These are phyloP conservation scores for Boletus speciosus DNA, from an alignment of 768 basidiomycete genomes.

Conservation along the genomic window DNA sequence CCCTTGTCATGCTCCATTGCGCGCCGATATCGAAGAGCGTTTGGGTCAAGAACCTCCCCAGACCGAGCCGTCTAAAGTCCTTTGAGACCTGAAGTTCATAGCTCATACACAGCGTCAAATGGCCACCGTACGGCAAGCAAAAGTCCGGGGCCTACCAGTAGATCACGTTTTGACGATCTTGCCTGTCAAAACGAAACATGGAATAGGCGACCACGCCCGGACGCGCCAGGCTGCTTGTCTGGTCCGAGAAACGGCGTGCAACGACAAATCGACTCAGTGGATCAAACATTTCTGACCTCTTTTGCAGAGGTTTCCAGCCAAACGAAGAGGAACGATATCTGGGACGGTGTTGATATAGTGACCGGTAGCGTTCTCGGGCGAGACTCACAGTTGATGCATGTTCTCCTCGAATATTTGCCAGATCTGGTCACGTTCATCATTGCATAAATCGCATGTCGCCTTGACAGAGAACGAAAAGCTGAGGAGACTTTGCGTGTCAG, in stretches of 20 bases:
- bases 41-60: conserved; percentile 55
- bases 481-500: neutral
- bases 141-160: conserved; percentile 57
- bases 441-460: conserved; percentile 33
- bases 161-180: conserved; percentile 53
- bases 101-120: conserved; percentile 35
- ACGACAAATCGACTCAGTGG: conserved; percentile 58
- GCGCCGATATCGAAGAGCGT: conserved; percentile 48
- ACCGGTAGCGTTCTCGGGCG: neutral
- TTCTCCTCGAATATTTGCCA: conserved; percentile 55
- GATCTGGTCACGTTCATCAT: conserved; percentile 39
- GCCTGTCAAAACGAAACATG: conserved; percentile 74
- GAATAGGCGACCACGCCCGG: conserved; percentile 38
- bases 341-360: neutral
- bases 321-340: conserved; percentile 59
- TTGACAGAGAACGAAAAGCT: conserved; percentile 26
- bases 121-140: neutral
- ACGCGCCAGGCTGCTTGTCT: conserved; percentile 5
- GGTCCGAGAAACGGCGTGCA: conserved; percentile 22
- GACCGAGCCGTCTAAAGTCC: conserved; percentile 45
- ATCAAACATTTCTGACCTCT: conserved; percentile 60
- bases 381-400: conserved; percentile 46
- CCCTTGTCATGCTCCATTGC: conserved; percentile 58
- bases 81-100: conserved; percentile 72
- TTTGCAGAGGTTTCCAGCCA: conserved; percentile 60